Percentiles rank a stretch among this genome's conserved stretches.
These are phyloP conservation scores for Vinca minor DNA, from an alignment of 257 asterid genomes.

Conservation along the genomic window DNA sequence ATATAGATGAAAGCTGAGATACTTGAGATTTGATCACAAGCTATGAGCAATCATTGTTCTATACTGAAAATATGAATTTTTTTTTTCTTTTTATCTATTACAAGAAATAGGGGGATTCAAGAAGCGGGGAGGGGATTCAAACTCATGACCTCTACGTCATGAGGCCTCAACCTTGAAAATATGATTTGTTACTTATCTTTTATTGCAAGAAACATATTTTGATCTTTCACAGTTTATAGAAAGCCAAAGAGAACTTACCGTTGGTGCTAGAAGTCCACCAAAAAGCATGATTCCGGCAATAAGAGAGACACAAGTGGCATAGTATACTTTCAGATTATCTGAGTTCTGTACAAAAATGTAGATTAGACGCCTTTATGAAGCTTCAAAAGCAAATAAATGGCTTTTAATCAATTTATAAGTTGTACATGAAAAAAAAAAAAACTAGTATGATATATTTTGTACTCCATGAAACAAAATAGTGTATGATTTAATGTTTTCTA, in stretches of 20 bases:
- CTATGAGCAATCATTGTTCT: neutral
- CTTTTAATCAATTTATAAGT: neutral
- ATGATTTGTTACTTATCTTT: no score
- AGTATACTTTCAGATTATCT: constrained; percentile 63
- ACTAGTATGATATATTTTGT: neutral
- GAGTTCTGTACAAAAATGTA: constrained; percentile 51
- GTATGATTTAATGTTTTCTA: no score
- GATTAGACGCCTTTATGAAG: neutral
- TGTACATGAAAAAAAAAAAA: neutral
- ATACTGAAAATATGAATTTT: no score
- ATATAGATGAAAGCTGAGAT: neutral
- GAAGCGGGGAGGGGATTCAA: no score
- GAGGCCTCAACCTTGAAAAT: no score
- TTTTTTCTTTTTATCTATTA: no score
- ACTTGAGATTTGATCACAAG: neutral
- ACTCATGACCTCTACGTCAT: no score
- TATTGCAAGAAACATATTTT: no score
- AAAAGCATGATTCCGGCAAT: constrained; percentile 84
- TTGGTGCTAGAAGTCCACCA: constrained; percentile 93
- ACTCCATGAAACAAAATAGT: no score
- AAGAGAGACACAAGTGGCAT: constrained; percentile 83
- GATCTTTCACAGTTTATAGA: no score
- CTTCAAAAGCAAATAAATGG: neutral
- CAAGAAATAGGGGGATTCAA: no score
- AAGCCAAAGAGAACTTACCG: no score